These are phyloP conservation scores for Aspergillus sp. DNA, from an alignment of 2,329 filamentous ascomycete genomes.

Conservation along the genomic window DNA sequence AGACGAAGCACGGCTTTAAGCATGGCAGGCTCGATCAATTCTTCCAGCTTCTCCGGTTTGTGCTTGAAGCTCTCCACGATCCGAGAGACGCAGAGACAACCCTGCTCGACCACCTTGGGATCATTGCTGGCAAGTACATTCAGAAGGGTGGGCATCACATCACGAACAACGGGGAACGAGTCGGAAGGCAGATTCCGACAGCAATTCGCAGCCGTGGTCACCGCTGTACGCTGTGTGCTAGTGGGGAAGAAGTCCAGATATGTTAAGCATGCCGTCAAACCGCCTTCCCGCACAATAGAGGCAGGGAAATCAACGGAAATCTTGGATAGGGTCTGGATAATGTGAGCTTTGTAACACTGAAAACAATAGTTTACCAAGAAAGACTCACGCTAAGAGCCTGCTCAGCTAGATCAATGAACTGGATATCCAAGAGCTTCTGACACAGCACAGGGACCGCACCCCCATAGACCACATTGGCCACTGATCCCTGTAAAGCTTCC, in stretches of 20 bases:
- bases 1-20: constrained; percentile 78
- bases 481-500: constrained; percentile 88
- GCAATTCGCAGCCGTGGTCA: constrained; percentile 95
- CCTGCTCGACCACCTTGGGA: constrained; percentile 93
- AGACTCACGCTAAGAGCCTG: constrained; percentile 71
- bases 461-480: constrained; percentile 94
- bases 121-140: constrained; percentile 87
- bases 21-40: constrained; percentile 80
- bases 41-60: constrained; percentile 77
- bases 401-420: constrained; percentile 94
- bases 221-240: constrained; percentile 89
- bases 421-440: constrained; percentile 89
- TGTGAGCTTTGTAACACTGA: not conserved
- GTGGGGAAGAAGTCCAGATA: constrained; percentile 98
- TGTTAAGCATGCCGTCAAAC: constrained; percentile 87
- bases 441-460: constrained; percentile 90
- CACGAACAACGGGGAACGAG: constrained; percentile 80
- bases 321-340: constrained; percentile 72
- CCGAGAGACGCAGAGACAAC: constrained; percentile 85
- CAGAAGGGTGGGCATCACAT: constrained; percentile 93
- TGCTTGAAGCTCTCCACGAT: constrained; percentile 97
- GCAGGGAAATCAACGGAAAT: constrained; percentile 94
- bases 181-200: constrained; percentile 94
- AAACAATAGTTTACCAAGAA: not conserved
- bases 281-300: constrained; percentile 91